A percentile compares a stretch with the other conserved stretches of the same genome.
phyloP scores from a whole-genome alignment of 495 filamentous ascomycete species.

The Penicillium salamii region DNA sequence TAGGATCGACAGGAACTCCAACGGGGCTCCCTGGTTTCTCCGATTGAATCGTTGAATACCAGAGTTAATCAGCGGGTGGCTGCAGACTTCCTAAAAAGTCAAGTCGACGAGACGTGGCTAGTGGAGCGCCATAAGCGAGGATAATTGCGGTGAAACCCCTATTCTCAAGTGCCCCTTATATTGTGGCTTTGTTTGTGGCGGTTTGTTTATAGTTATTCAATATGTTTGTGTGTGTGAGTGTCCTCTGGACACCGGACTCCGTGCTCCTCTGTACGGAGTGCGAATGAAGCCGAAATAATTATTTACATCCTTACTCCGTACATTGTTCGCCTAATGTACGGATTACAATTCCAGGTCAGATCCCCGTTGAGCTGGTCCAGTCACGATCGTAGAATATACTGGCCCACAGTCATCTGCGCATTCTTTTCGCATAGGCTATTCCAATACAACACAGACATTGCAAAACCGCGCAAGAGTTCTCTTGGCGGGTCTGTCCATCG shows the following conservation, averaged over 20 bases:
- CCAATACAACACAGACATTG: no score
- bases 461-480: not conserved
- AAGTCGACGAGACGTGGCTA: conserved; percentile 13
- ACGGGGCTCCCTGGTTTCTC: not conserved
- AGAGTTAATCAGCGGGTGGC: conserved; percentile 16
- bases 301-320: no score
- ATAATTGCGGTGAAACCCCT: conserved; percentile 15
- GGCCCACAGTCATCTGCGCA: no score
- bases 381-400: no score
- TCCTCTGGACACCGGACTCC: no score
- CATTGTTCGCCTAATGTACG: no score
- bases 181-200: conserved; percentile 1
- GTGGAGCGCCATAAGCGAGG: conserved; percentile 15
- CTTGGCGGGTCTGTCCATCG: not conserved
- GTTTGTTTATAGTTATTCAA: not conserved
- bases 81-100: conserved; percentile 20
- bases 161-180: not conserved
- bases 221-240: not conserved
- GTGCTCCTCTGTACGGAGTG: no score
- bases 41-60: not conserved
- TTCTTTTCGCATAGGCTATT: no score
- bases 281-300: no score
- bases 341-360: no score
- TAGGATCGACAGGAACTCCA: conserved; percentile 2
- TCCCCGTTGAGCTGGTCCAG: no score